A percentile compares a stretch with the other conserved stretches of the same genome.
These are phyloP conservation scores for Geranium incanum DNA, from an alignment of 441 rosid genomes.

Conservation along the genomic window DNA sequence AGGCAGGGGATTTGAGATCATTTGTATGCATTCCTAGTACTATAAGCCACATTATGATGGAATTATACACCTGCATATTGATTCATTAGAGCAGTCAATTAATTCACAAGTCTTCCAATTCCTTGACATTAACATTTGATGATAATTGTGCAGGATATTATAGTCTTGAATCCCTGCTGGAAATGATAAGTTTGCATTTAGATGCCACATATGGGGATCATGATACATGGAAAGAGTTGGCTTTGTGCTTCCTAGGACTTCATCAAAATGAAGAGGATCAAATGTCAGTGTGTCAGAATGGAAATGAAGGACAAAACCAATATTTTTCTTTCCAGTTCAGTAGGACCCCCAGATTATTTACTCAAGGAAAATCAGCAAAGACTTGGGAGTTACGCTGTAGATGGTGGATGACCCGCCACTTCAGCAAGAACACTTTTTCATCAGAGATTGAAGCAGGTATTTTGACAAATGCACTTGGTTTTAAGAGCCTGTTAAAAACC, in stretches of 20 bases:
- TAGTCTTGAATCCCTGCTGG: constrained; percentile 41
- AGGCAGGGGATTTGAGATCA: neutral
- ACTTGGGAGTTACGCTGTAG: constrained; percentile 58
- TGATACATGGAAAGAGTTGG: constrained; percentile 63
- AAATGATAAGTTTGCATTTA: constrained; percentile 79
- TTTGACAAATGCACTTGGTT: neutral
- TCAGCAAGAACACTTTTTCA: constrained; percentile 39
- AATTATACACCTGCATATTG: neutral
- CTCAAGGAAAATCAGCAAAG: constrained; percentile 26
- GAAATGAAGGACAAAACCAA: constrained; percentile 28
- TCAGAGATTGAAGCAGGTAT: constrained; percentile 49
- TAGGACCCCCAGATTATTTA: constrained; percentile 37
- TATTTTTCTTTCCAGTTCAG: constrained; percentile 28
- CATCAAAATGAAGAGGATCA: constrained; percentile 48
- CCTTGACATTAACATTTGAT: neutral
- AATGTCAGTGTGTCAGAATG: constrained; percentile 40
- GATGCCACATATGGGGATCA: constrained; percentile 48
- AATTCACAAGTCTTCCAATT: neutral
- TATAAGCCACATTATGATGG: neutral
- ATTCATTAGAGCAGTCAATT: neutral
- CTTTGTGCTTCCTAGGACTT: constrained; percentile 51
- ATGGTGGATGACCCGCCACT: constrained; percentile 67
- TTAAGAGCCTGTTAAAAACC: too few species aligned
- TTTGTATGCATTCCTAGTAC: neutral
- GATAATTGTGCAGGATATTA: constrained; percentile 46